These are phyloP conservation scores for Plasmodium reichenowi DNA, from an alignment of 169 alveolate species.

Conservation along the genomic window DNA sequence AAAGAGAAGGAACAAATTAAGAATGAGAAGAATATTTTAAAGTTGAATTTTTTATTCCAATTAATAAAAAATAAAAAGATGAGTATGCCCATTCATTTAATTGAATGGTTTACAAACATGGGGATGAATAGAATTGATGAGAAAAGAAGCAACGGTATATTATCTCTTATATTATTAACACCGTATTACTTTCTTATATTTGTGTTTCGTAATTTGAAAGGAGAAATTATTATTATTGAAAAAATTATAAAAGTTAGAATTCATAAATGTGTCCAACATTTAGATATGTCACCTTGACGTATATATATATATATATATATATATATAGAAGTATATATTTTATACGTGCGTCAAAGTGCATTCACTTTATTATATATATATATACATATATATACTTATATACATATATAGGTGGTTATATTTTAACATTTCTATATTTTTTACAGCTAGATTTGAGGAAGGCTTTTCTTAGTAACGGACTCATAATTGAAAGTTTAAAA, in stretches of 20 bases:
- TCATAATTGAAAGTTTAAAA: slow-evolving; percentile 2
- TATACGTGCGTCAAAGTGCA: slow-evolving; percentile 12
- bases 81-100: slow-evolving; percentile 1
- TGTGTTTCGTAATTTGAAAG: not conserved
- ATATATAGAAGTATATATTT: not conserved
- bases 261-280: not conserved
- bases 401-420: not conserved
- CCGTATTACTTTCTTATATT: not conserved
- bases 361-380: not conserved
- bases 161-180: slow-evolving; percentile 4
- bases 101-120: not conserved
- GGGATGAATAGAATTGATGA: no score
- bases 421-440: not conserved
- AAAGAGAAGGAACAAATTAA: not conserved
- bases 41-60: not conserved
- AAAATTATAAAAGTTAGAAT: not conserved
- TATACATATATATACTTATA: not conserved
- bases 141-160: not conserved
- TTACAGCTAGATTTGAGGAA: slow-evolving; percentile 8
- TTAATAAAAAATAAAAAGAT: slow-evolving; percentile 1
- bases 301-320: not conserved
- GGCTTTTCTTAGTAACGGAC: slow-evolving; percentile 1
- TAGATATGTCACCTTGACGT: not conserved
- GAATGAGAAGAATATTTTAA: not conserved
- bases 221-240: not conserved